These are phyloP conservation scores for Platanus orientalis DNA, from an alignment of 164 flowering plant genomes.

Conservation along the genomic window DNA sequence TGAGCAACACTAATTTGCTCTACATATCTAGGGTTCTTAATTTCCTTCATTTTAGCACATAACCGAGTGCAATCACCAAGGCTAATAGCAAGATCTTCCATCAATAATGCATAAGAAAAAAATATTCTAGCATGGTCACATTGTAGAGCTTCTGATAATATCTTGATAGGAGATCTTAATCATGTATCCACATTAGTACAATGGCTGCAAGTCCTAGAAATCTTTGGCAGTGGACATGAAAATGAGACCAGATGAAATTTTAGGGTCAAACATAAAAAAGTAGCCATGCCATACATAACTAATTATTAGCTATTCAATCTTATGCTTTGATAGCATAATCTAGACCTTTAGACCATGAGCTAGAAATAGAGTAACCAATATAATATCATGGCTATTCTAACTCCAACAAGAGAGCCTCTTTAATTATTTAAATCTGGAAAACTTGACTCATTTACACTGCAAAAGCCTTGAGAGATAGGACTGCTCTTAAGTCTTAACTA, in stretches of 20 bases:
- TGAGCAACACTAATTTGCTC: no score
- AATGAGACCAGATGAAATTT: not conserved
- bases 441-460: not conserved
- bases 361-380: not conserved
- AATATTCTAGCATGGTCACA: not conserved
- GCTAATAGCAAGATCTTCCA: no score
- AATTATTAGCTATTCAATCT: not conserved
- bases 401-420: not conserved
- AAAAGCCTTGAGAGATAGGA: not conserved
- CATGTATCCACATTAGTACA: no score
- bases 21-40: no score
- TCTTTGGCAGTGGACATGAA: not conserved
- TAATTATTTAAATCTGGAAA: not conserved
- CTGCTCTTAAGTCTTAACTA: no score
- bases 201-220: not conserved
- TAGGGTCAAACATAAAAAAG: not conserved
- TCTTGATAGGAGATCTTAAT: not conserved
- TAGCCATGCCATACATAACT: constrained; percentile 2
- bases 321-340: not conserved
- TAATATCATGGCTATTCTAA: not conserved
- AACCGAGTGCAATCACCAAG: no score
- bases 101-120: no score
- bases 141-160: not conserved
- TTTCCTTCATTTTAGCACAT: no score
- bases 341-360: not conserved